phyloP scores from a whole-genome alignment of 1,284 basidiomycete species.

The Coniferiporia sulphurascens region DNA sequence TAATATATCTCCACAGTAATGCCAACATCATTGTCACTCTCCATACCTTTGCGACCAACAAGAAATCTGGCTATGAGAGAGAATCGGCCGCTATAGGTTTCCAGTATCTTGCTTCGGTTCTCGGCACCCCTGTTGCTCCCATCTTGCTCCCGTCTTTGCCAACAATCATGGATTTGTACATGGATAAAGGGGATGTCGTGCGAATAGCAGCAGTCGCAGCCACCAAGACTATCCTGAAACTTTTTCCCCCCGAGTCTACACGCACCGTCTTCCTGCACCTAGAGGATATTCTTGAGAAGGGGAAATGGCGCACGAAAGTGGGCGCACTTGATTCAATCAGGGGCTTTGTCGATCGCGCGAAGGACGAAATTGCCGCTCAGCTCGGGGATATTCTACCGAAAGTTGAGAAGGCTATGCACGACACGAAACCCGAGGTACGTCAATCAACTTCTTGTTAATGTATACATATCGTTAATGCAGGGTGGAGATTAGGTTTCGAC shows the following conservation, averaged over 20 bases:
- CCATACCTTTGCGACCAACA: slow-evolving; percentile 74
- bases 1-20: slow-evolving; percentile 41
- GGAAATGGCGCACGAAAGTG: slow-evolving; percentile 95
- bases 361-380: slow-evolving; percentile 82
- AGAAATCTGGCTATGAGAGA: slow-evolving; percentile 89
- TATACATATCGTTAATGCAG: slow-evolving; percentile 15
- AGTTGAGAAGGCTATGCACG: slow-evolving; percentile 91
- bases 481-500: slow-evolving; percentile 65
- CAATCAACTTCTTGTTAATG: background rate
- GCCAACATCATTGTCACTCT: slow-evolving; percentile 60
- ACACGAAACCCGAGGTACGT: slow-evolving; percentile 89
- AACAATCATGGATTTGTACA: slow-evolving; percentile 78
- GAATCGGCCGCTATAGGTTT: slow-evolving; percentile 88
- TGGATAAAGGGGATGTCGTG: slow-evolving; percentile 95
- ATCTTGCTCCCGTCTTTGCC: slow-evolving; percentile 79
- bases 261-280: slow-evolving; percentile 70
- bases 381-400: slow-evolving; percentile 82
- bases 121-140: slow-evolving; percentile 78
- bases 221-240: slow-evolving; percentile 81
- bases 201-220: slow-evolving; percentile 78
- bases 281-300: slow-evolving; percentile 71
- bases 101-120: slow-evolving; percentile 67
- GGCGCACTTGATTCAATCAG: slow-evolving; percentile 88
- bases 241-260: slow-evolving; percentile 82
- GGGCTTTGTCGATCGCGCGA: slow-evolving; percentile 64